Base-by-base conservation (phyloP, 1,284 basidiomycete species). In the Crucibulum parvulum region DNA sequence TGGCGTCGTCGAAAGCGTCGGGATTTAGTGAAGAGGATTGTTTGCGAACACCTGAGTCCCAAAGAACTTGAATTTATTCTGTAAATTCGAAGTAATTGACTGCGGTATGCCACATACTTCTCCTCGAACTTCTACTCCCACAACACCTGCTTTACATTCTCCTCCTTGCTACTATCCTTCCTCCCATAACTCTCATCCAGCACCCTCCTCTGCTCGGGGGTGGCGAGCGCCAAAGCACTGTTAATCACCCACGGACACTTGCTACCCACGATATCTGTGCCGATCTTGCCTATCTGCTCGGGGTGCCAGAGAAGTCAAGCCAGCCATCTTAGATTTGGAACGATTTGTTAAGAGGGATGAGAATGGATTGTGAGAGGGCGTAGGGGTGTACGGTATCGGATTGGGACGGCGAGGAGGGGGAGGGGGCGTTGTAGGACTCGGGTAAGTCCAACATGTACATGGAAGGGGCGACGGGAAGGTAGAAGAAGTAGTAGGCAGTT, bases 291-390 rank as follows among this genome's bases (percentile, higher is more conserved):
- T 58, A 99, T 93, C 68, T 93, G 87, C 79, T 96, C 95, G 0
- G 94, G 2, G 93, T 87, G 10, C 92, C 95, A 54, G 92, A 92
- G 74, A 90, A 98, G 79, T 99, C 97, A 66, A 99, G 88, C 80
- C 92, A 99, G 78, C 99, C 98, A 77, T 99, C 97, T 78, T 99
- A 98, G 53, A 98, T 87, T 81, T 99, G 97, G 89, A 99, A 99
- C 81, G 99, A 99, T 78, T 98, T 95, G 60, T 97, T 98, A 62
- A 99, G 86, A 7, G 94, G 95, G 57, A 99, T 81, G 52, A 99
- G 87, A 72, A 99, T 97, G 53, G 88, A 86, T 55, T 90, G 83
- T 0, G 97, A 93, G 64, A 88, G 78, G 59, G 91, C 84, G 83
- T 95, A 99, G 5, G 93, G 89, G 11, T 85, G 65, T 43, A 80